Base-by-base conservation (phyloP, 768 basidiomycete genomes). In the Pulveroboletus sp. region DNA sequence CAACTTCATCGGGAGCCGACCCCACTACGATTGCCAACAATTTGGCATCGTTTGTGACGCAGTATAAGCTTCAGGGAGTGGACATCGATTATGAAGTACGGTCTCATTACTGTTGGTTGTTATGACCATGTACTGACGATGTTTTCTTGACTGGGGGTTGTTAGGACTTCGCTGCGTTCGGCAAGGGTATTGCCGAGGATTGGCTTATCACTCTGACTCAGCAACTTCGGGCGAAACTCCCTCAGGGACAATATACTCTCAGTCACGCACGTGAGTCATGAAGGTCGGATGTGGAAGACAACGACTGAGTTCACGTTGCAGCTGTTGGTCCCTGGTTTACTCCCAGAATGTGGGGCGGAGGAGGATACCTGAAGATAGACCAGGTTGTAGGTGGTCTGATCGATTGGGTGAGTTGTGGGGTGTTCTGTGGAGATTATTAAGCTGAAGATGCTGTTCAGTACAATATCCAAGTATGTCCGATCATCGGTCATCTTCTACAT, bases 161-260 rank as follows among this genome's bases (percentile, higher is more conserved):
- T 9, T 48, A 84, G 80, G 84, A 86, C 57, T 84, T 86, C 57
- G 66, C 70, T 55, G 83, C 84, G 17, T 59, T 60, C 18, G 74
- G 77, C 10, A 67, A 71, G 40, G 2, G 4, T 9, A 67, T 57
- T 11, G 84, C 80, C 3, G 83, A 84, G 67, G 36, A 61, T 6
- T 72, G 71, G 70, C 57, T 72, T 10, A 58, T 59, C 15, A 57
- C 55, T 14, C 65, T 71, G 14, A 72, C 71, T 5, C 45, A 48
- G 24, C 55, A 61, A 7, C 62, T 72, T 10, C 65, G 71, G 38
- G 50, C 49, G 24, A 6, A 54, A 21, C 68, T 72, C 39, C 69
- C 70, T 8, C 54, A 59, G 14, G 67, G 66, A 37, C 40, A 64
- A 40, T 71, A 65, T 37, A 68, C 66, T 41, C 47, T 70, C 40